These are phyloP conservation scores for Colletotrichum ledebouriae DNA, from an alignment of 2,329 filamentous ascomycete species.

Conservation along the genomic window DNA sequence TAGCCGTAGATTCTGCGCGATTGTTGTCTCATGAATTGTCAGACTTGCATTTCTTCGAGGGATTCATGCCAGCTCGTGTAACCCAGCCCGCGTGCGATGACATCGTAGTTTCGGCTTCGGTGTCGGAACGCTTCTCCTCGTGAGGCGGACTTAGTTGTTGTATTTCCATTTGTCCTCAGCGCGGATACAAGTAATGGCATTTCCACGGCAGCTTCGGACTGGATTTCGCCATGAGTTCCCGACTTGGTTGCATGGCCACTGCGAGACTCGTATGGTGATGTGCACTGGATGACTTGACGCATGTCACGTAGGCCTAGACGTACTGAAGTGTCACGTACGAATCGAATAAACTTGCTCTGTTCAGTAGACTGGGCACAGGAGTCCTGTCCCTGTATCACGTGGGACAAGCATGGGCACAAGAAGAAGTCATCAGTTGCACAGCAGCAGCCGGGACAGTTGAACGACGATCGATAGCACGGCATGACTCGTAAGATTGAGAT, in stretches of 20 bases:
- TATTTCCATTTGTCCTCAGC: no score
- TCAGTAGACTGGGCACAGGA: not conserved
- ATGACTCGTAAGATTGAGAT: not conserved
- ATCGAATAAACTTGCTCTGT: not conserved
- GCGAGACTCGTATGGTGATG: constrained; percentile 6
- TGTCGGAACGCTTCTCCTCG: not conserved
- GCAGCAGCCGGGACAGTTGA: constrained; percentile 1
- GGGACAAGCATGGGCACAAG: not conserved
- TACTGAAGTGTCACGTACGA: constrained; percentile 1
- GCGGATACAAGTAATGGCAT: not conserved
- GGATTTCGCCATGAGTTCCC: constrained; percentile 4
- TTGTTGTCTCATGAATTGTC: constrained; percentile 36
- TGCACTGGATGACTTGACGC: constrained; percentile 9
- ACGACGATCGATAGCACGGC: not conserved
- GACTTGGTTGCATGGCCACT: not conserved
- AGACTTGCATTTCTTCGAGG: constrained; percentile 11
- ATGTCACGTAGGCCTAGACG: not conserved
- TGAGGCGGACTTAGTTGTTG: not conserved
- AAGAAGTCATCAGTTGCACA: not conserved
- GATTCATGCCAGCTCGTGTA: not conserved
- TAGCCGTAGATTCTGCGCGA: constrained; percentile 8
- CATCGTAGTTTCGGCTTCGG: constrained; percentile 11
- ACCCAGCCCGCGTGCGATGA: not conserved
- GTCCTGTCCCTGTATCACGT: not conserved
- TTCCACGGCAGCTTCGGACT: constrained; percentile 12